Evolutionary conservation across 2,329 filamentous ascomycete species (phyloP), one percentile per base, ranked within the genome.

Genomic region (Helicocarpus griseus): DNA sequence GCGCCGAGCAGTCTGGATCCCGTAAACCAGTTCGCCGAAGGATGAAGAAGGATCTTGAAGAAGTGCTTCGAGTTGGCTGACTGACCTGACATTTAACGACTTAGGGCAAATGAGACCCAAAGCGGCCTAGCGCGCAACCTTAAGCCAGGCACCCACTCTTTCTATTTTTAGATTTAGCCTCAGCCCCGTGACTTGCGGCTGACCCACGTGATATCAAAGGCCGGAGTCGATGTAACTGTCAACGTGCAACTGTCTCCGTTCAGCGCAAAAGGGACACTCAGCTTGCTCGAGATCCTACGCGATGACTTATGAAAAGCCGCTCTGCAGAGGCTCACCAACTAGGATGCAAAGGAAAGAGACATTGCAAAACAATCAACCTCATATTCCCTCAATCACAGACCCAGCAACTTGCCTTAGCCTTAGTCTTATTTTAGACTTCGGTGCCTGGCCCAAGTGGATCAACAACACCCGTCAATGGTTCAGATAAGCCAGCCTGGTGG

Each of bases 151-250:
- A 8, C 17, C 14, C 2, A 13, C 1, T 2, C 29, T 26, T 7
- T 26, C 44, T 47, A 47, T 47, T 47, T 47, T 47, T 47, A 47
- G 19, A 31, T 47, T 47, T 47, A 47, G 31, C 17, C 44, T 39
- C 29, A 26, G 29, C 24, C 44, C 19, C 44, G 44, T 47, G 44
- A 47, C 44, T 47, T 47, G 44, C 19, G 44, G 44, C 44, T 47
- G 44, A 47, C 2, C 7, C 44, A 47, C 44, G 44, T 47, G 44
- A 47, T 35, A 47, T 36, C 29, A 35, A 28, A 46, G 17, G 5
- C 28, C n/a, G 31, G 31, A 21, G 9, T 40, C 29, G 5, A 11
- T 2, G 13, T 1, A 22, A 19, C 9, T 33, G 9, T 43, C 3
- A 5, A 8, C 4, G 24, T 19, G 31, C 31, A 24, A 21, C 13